Evolutionary conservation across 2,329 filamentous ascomycete genomes (phyloP), one percentile per base, ranked within the genome.

Genomic region (Neonectria magnoliae): DNA sequence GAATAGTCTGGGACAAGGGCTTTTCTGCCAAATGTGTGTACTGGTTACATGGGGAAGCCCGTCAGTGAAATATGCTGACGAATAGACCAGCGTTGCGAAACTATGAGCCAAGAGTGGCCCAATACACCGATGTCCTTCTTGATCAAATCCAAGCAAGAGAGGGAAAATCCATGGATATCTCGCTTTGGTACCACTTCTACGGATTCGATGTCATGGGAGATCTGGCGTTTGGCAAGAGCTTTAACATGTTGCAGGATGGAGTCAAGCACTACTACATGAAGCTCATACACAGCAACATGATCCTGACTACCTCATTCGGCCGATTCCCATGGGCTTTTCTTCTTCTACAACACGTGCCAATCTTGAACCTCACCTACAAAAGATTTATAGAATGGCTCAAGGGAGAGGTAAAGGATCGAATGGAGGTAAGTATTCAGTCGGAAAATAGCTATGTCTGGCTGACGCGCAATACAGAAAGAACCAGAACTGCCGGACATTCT

Each of bases 191-290:
- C 1, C 62, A 67, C 38, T 70, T 65, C 1, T 70, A 65, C 38
- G 59, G 59, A 0, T 70, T 70, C 2, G 68, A 70, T 2, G 65
- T 70, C 6, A 67, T 70, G 55, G 65, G 65, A 0, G 63, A 70
- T 3, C 63, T 70, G 0, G 60, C 68, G 0, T 70, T 70, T 14
- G 68, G 68, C 0, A 68, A 63, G 1, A 67, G 66, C 31, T 70
- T 70, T 6, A 10, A 69, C 1, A 61, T 69, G 57, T 45, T 70
- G 6, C 6, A 33, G 3, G 50, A 18, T 0, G 65, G 68, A 1
- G n/a, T 60, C 0, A 47, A 57, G 3, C 65, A 70, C 18, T 0
- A 60, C 1, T 64, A 64, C 27, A 25, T 68, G 10, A 42, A 18
- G 0, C 31, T 67, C 1, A 51, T 67, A 0, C 68, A 70, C 16